These are phyloP conservation scores for Cyberlindnera bimundalis DNA, from an alignment of 805 yeast genomes.

Conservation along the genomic window DNA sequence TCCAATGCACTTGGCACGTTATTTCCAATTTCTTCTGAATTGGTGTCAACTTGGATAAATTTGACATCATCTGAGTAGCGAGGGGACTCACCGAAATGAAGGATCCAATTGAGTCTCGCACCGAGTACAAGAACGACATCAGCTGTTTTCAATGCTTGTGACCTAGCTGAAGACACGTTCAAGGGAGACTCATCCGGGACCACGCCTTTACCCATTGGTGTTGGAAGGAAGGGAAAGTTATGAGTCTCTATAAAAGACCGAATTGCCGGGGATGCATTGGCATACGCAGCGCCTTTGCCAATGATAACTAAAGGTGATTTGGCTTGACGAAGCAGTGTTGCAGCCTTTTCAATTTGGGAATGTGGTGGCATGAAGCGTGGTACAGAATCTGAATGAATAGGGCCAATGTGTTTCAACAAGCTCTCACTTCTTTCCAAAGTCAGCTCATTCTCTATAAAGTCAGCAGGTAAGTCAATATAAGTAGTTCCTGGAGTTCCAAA, in stretches of 20 bases:
- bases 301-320: slow-evolving; percentile 51
- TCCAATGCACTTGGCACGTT: slow-evolving; percentile 34
- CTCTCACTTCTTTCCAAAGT: background rate
- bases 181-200: slow-evolving; percentile 44
- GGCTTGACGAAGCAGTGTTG: slow-evolving; percentile 32
- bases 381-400: slow-evolving; percentile 4
- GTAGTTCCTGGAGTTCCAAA: slow-evolving; percentile 59
- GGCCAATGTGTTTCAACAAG: slow-evolving; percentile 6
- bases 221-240: slow-evolving; percentile 57
- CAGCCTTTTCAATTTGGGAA: slow-evolving; percentile 34
- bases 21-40: slow-evolving; percentile 50
- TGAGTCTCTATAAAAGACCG: slow-evolving; percentile 40
- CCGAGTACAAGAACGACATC: slow-evolving; percentile 62
- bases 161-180: slow-evolving; percentile 62
- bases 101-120: slow-evolving; percentile 70
- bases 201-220: slow-evolving; percentile 80
- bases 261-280: slow-evolving; percentile 38
- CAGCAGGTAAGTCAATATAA: slow-evolving; percentile 65
- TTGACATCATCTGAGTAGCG: slow-evolving; percentile 43
- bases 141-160: slow-evolving; percentile 51
- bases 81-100: slow-evolving; percentile 62
- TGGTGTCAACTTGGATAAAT: slow-evolving; percentile 55
- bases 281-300: slow-evolving; percentile 64
- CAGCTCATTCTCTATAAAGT: slow-evolving; percentile 37
- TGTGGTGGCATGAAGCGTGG: slow-evolving; percentile 39